phyloP scores from a whole-genome alignment of 352 stramenopile genomes.

The Pythium folliculosum region DNA sequence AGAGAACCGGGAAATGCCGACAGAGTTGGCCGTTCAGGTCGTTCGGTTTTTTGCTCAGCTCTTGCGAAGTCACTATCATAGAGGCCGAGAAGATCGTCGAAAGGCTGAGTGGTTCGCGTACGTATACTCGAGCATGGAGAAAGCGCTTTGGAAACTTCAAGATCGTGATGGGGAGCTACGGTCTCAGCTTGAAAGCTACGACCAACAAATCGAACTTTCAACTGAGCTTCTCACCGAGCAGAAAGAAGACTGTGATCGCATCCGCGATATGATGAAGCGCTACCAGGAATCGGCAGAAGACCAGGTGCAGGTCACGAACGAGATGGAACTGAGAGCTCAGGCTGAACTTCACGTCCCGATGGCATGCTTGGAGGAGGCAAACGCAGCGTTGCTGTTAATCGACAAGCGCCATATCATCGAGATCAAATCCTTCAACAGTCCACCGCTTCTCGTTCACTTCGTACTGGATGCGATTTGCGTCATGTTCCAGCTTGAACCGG shows the following conservation, averaged over 20 bases:
- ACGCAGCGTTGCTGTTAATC: constrained; percentile 55
- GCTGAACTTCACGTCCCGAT: constrained; percentile 61
- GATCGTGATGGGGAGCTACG: constrained; percentile 32
- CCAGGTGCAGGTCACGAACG: constrained; percentile 62
- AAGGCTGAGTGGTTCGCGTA: constrained; percentile 30
- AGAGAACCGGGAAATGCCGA: constrained; percentile 15
- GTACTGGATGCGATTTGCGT: constrained; percentile 75
- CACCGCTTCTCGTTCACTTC: constrained; percentile 67
- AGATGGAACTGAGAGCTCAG: constrained; percentile 59
- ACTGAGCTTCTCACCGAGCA: constrained; percentile 37
- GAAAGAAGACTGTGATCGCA: constrained; percentile 43
- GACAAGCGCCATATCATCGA: constrained; percentile 78
- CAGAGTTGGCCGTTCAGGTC: constrained; percentile 9
- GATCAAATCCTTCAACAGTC: constrained; percentile 84
- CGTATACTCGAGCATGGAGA: constrained; percentile 37
- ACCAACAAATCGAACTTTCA: constrained; percentile 35
- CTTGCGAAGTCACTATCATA: constrained; percentile 22
- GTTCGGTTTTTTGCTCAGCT: constrained; percentile 29
- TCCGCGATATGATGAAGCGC: constrained; percentile 59
- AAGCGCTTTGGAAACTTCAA: constrained; percentile 44
- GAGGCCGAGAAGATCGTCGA: constrained; percentile 11
- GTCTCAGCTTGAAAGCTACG: constrained; percentile 18
- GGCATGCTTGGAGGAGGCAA: constrained; percentile 68
- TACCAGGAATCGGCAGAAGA: constrained; percentile 62
- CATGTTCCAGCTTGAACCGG: constrained; percentile 66